Conservation (phyloP, 2,329 filamentous ascomycete genomes). For the Trichoderma hamatum region DNA sequence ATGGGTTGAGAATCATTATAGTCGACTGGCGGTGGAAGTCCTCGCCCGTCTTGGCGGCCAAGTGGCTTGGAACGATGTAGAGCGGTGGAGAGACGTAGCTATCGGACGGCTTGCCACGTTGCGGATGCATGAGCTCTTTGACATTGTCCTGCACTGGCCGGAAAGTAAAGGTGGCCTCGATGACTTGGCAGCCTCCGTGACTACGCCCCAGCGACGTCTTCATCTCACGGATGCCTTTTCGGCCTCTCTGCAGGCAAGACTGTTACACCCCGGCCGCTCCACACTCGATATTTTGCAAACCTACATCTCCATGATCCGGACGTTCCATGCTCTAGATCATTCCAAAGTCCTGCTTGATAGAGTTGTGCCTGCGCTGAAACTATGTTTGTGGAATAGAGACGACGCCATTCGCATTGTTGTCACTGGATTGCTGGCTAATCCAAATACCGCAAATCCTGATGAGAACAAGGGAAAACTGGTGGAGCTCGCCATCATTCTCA, state of each 20-base stretch:
- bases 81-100: slow-evolving; percentile 72
- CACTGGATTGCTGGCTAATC: slow-evolving; percentile 68
- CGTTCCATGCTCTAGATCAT: slow-evolving; percentile 74
- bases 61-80: slow-evolving; percentile 59
- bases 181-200: slow-evolving; percentile 72
- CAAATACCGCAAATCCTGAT: slow-evolving; percentile 54
- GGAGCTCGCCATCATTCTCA: slow-evolving; percentile 69
- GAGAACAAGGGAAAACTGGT: slow-evolving; percentile 57
- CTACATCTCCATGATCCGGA: slow-evolving; percentile 78
- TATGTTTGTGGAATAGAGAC: slow-evolving; percentile 76
- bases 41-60: slow-evolving; percentile 51
- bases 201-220: slow-evolving; percentile 67
- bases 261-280: slow-evolving; percentile 75
- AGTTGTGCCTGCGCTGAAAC: slow-evolving; percentile 71
- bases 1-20: slow-evolving; percentile 71
- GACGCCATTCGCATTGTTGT: slow-evolving; percentile 80
- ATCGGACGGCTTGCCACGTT: slow-evolving; percentile 68
- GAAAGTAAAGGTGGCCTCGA: slow-evolving; percentile 70
- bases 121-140: slow-evolving; percentile 73
- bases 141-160: slow-evolving; percentile 78
- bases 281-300: slow-evolving; percentile 75
- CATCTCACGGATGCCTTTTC: slow-evolving; percentile 73
- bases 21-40: slow-evolving; percentile 65
- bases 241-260: slow-evolving; percentile 62
- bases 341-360: slow-evolving; percentile 77